Base-by-base conservation (phyloP, 148 eudicot genomes). In the Rhododendron mucronatum region DNA sequence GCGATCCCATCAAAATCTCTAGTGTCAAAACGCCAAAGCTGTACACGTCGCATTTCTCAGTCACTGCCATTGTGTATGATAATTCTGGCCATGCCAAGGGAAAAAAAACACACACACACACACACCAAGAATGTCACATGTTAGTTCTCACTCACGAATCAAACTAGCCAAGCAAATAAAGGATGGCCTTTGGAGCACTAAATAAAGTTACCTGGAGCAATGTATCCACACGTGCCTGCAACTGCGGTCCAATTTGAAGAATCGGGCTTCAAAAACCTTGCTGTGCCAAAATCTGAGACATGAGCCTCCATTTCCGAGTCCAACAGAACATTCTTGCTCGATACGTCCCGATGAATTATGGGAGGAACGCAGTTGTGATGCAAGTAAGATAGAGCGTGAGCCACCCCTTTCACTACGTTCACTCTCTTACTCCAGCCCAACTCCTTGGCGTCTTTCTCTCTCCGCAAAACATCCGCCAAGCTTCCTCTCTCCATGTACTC, bases 401-500 rank as follows among this genome's bases (percentile, higher is more conserved):
- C 77, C 3, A 83, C 85, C 6, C 55, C 55, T 67, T 7, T n/a
- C 13, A 83, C 28, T 1, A 67, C 41, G 13, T 44, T 37, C 57
- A 83, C 85, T 51, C 85, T 83, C 85, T 83, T 83, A 7, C 28
- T 7, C 85, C 85, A 83, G 44, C 45, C 85, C 15, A 83, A 45
- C 77, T 83, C 85, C 39, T 45, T 69, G 10, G 85, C 85, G 4
- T 67, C 78, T 14, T 83, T 47, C 37, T 83, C 85, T 2, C 28
- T 83, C 21, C 61, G 47, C 44, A 83, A 37, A 3, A 71, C 23
- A 2, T 1, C 26, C 1, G 23, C 78, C 85, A 83, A 83, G 85
- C 79, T 83, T 47, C 85, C 85, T 15, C 78, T 67, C 28, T 69
- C 85, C 78, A 83, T 15, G 28, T 41, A 83, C 41, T 83, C 78